These are phyloP conservation scores for Pythium grandisporangium DNA, from an alignment of 352 stramenopile genomes.

Conservation along the genomic window DNA sequence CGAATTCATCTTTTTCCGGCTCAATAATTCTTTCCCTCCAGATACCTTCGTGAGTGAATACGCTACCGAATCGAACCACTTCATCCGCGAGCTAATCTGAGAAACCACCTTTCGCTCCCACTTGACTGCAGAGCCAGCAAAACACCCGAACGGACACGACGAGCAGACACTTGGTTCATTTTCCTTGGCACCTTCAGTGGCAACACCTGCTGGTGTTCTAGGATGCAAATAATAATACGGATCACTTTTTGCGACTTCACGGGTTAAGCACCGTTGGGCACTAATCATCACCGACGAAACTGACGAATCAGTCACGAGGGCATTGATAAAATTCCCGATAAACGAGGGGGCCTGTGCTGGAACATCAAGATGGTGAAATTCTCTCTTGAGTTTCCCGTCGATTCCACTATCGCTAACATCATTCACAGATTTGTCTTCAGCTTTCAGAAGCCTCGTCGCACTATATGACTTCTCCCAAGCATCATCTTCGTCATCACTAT, in stretches of 20 bases:
- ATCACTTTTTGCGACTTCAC: constrained; percentile 56
- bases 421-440: no score
- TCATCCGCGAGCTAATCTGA: constrained; percentile 75
- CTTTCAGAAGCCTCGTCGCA: no score
- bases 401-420: no score
- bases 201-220: constrained; percentile 10
- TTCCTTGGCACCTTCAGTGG: no score
- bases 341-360: constrained; percentile 6
- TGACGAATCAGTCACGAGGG: constrained; percentile 7
- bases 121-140: constrained; percentile 30
- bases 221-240: constrained; percentile 59
- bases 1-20: constrained; percentile 77
- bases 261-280: constrained; percentile 44
- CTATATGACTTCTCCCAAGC: no score
- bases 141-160: constrained; percentile 50
- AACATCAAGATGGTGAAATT: constrained; percentile 3
- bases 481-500: no score
- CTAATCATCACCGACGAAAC: constrained; percentile 53
- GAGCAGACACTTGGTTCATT: constrained; percentile 4
- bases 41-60: constrained; percentile 59
- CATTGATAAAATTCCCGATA: constrained; percentile 20
- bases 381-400: not conserved
- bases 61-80: constrained; percentile 62
- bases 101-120: constrained; percentile 67
- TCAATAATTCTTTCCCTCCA: constrained; percentile 46